These are phyloP conservation scores for Chondrostereum purpureum DNA, from an alignment of 1,284 basidiomycete genomes.

Conservation along the genomic window DNA sequence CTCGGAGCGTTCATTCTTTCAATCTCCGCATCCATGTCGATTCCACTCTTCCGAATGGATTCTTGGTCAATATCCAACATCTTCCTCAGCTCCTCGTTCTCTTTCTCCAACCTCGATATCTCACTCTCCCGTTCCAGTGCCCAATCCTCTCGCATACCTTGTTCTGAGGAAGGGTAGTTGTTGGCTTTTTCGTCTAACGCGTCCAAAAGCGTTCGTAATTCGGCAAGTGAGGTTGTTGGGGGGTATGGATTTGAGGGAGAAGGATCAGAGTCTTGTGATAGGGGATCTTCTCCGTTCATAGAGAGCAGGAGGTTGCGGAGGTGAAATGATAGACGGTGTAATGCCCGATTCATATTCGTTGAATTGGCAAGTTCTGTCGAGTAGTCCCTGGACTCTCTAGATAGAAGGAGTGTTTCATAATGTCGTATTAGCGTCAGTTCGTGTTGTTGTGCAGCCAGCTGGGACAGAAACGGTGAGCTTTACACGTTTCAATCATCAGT, in stretches of 20 bases:
- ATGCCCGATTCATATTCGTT: conserved; percentile 44
- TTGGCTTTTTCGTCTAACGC: conserved; percentile 26
- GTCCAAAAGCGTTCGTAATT: conserved; percentile 39
- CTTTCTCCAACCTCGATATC: conserved; percentile 69
- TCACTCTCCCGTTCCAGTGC: conserved; percentile 79
- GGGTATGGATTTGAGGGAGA: conserved; percentile 20
- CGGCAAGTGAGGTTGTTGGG: conserved; percentile 24
- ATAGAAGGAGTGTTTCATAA: conserved; percentile 82
- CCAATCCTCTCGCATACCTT: conserved; percentile 58
- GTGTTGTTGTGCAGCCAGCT: conserved; percentile 88
- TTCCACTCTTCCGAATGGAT: conserved; percentile 42
- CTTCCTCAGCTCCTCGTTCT: conserved; percentile 74
- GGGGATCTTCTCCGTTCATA: conserved; percentile 60
- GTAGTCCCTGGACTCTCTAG: conserved; percentile 60
- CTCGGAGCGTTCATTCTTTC: conserved; percentile 31
- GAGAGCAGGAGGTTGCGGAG: conserved; percentile 70
- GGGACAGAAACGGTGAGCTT: not conserved
- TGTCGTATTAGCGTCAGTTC: conserved; percentile 85
- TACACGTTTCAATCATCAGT: conserved; percentile 20
- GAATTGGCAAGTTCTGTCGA: conserved; percentile 55
- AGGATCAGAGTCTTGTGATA: conserved; percentile 18
- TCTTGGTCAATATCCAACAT: conserved; percentile 65
- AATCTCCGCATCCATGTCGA: conserved; percentile 39
- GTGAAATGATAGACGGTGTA: conserved; percentile 66
- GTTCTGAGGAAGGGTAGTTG: conserved; percentile 13